A percentile compares a stretch with the other conserved stretches of the same genome.
These are phyloP conservation scores for Paecilomyces dactylethromorphus DNA, from an alignment of 2,329 filamentous ascomycete genomes.

Conservation along the genomic window DNA sequence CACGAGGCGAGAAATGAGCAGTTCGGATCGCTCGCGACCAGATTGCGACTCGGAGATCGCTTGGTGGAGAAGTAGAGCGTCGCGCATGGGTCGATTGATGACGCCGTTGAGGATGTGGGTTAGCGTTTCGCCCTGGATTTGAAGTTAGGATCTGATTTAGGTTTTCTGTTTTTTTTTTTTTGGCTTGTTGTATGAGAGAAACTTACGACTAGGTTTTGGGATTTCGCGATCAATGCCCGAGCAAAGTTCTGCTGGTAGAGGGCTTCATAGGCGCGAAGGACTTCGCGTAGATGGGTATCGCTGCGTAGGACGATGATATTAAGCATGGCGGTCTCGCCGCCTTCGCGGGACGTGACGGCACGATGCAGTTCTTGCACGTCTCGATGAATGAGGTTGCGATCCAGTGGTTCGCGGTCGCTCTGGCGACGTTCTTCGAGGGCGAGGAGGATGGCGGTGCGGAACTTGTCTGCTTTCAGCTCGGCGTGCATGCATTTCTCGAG, in stretches of 20 bases:
- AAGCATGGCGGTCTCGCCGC: constrained; percentile 84
- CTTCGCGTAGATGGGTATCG: constrained; percentile 73
- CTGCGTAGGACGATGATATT: constrained; percentile 73
- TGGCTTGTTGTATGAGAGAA: not conserved
- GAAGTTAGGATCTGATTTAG: constrained; percentile 10
- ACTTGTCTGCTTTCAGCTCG: constrained; percentile 93
- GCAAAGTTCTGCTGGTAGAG: constrained; percentile 76
- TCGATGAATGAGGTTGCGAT: constrained; percentile 56
- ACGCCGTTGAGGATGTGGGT: constrained; percentile 94
- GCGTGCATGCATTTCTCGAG: constrained; percentile 80
- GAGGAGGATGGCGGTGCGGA: constrained; percentile 78
- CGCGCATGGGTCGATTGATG: constrained; percentile 90
- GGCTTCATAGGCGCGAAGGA: constrained; percentile 69
- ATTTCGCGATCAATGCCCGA: constrained; percentile 78
- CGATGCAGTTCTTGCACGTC: constrained; percentile 69
- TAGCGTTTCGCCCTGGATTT: constrained; percentile 74
- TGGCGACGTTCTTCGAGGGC: constrained; percentile 78
- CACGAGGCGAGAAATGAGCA: constrained; percentile 81
- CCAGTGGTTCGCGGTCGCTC: constrained; percentile 66
- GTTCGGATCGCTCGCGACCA: constrained; percentile 69
- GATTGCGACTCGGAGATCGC: constrained; percentile 70
- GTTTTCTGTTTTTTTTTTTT: not conserved
- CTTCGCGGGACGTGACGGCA: constrained; percentile 59
- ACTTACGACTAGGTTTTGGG: constrained; percentile 85
- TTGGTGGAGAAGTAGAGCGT: constrained; percentile 85